These are phyloP conservation scores for Eucalyptus erythrocorys DNA, from an alignment of 345 rosid genomes.

Conservation along the genomic window DNA sequence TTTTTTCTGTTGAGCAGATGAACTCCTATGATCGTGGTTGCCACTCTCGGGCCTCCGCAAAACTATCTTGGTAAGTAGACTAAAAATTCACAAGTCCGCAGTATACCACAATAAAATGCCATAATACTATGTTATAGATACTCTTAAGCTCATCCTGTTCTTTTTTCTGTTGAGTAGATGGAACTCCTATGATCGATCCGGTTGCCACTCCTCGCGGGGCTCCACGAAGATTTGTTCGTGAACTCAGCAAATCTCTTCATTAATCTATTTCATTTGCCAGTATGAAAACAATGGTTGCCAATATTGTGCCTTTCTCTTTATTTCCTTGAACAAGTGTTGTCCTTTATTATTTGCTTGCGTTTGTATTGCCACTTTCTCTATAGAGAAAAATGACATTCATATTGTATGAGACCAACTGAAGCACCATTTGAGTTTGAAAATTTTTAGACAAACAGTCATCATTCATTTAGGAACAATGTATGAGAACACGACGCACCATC, in stretches of 20 bases:
- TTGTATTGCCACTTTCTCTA: fast-evolving
- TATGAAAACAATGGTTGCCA: fast-evolving
- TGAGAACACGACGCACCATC: fast-evolving
- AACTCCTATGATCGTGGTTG: neutral
- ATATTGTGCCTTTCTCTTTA: fast-evolving
- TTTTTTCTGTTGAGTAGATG: too few relatives aligned
- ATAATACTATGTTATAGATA: too few relatives aligned
- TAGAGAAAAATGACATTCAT: neutral
- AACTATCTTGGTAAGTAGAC: too few relatives aligned
- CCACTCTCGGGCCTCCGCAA: neutral
- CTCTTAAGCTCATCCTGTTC: too few relatives aligned
- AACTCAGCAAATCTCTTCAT: neutral
- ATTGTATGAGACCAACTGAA: neutral
- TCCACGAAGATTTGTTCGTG: neutral
- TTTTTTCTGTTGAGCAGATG: neutral
- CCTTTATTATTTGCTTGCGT: fast-evolving
- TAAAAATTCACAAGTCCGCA: too few relatives aligned
- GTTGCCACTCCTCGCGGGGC: neutral
- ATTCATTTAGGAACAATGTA: fast-evolving
- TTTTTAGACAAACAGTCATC: fast-evolving
- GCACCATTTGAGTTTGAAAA: fast-evolving
- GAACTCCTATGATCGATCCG: neutral
- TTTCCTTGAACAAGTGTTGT: fast-evolving
- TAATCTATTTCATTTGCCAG: neutral
- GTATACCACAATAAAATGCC: too few relatives aligned